A percentile compares a stretch with the other conserved stretches of the same genome.
Evolutionary conservation across 2,329 filamentous ascomycete species (phyloP).

Genomic region (Arthrinium puccinioides): DNA sequence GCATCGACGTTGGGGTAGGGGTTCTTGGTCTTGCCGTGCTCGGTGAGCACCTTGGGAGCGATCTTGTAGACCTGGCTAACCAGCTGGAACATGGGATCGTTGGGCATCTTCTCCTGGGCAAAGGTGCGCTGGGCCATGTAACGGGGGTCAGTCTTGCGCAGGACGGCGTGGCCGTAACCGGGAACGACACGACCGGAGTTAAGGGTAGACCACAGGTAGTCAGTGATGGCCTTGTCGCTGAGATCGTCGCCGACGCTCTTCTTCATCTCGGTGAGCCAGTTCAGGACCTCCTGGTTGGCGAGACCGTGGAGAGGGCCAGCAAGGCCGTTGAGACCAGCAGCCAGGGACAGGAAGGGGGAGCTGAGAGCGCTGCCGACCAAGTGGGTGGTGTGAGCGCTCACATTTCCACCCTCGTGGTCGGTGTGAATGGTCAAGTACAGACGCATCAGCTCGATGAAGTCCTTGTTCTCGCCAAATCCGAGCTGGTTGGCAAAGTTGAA

Average conservation of each 20-base stretch:
- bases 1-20: constrained; percentile 98
- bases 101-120: constrained; percentile 82
- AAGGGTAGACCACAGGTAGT: constrained; percentile 98
- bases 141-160: constrained; percentile 98
- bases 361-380: constrained; percentile 93
- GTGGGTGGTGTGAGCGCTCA: constrained; percentile 97
- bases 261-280: constrained; percentile 99
- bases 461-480: constrained; percentile 87
- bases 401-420: constrained; percentile 99
- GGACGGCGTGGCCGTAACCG: constrained; percentile 96
- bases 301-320: constrained; percentile 97
- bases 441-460: constrained; percentile 97
- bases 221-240: constrained; percentile 91
- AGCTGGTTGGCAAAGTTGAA: constrained; percentile 99
- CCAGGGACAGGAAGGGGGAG: constrained; percentile 94
- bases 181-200: constrained; percentile 94
- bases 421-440: constrained; percentile 99
- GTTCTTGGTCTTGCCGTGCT: constrained; percentile 99
- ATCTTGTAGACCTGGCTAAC: constrained; percentile 99
- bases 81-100: constrained; percentile 99
- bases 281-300: constrained; percentile 98
- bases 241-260: constrained; percentile 86
- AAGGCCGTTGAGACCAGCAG: constrained; percentile 95
- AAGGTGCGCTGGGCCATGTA: constrained; percentile 99
- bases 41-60: constrained; percentile 90